A percentile compares a stretch with the other conserved stretches of the same genome.
phyloP scores from a whole-genome alignment of 1,284 basidiomycete genomes.

The Ganoderma meredithae region DNA sequence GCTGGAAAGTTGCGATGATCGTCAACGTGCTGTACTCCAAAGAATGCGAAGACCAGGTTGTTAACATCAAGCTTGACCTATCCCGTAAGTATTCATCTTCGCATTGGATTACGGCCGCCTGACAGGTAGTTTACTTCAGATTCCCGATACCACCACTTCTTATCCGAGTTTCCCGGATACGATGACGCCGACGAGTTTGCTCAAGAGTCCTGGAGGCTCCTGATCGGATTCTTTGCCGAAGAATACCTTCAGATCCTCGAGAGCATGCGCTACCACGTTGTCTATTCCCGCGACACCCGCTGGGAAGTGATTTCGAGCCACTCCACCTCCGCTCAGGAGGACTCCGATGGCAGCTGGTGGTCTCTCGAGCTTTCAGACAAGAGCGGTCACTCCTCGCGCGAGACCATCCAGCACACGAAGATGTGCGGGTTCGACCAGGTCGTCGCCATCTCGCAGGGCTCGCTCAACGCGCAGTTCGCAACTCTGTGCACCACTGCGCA shows the following conservation, averaged over 20 bases:
- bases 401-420: slow-evolving; percentile 37
- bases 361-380: slow-evolving; percentile 21
- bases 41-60: slow-evolving; percentile 33
- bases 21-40: slow-evolving; percentile 38
- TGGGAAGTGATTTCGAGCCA: slow-evolving; percentile 27
- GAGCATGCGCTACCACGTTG: slow-evolving; percentile 36
- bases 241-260: slow-evolving; percentile 42
- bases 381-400: slow-evolving; percentile 29
- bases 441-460: slow-evolving; percentile 41
- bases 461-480: slow-evolving; percentile 41
- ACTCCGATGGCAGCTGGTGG: slow-evolving; percentile 23
- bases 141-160: slow-evolving; percentile 38
- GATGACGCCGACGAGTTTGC: slow-evolving; percentile 34
- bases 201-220: slow-evolving; percentile 29
- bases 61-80: slow-evolving; percentile 26
- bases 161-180: slow-evolving; percentile 36
- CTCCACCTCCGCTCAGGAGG: slow-evolving; percentile 17
- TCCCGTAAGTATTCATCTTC: slow-evolving; percentile 21
- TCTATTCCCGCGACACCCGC: slow-evolving; percentile 32
- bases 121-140: slow-evolving; percentile 39
- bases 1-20: slow-evolving; percentile 44
- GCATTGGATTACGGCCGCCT: not conserved
- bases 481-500: slow-evolving; percentile 30
- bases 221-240: slow-evolving; percentile 39
- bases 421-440: slow-evolving; percentile 44